Conservation (phyloP, 352 stramenopile species). For the Phytophthora lateralis region DNA sequence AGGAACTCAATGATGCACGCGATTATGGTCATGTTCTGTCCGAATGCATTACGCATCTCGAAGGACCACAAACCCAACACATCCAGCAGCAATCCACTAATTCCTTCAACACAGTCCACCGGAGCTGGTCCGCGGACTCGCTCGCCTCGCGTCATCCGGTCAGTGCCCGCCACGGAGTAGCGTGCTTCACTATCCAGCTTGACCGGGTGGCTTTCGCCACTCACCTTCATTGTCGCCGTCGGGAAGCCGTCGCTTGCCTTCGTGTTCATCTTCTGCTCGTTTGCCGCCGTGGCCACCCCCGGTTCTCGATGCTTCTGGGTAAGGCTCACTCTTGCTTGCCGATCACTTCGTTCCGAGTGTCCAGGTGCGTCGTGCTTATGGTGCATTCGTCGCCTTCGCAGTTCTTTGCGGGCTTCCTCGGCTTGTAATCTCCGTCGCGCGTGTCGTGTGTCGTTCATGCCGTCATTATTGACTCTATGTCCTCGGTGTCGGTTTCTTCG, state of each 20-base stretch:
- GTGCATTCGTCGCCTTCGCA: too few species aligned
- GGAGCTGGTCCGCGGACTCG: background rate
- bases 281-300: too few species aligned
- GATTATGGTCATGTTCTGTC: background rate
- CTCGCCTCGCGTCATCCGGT: background rate
- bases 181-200: background rate
- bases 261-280: too few species aligned
- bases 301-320: too few species aligned
- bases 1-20: background rate
- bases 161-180: background rate
- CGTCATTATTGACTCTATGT: too few species aligned
- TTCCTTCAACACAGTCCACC: background rate
- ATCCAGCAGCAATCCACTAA: background rate
- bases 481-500: too few species aligned
- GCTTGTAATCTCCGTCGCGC: too few species aligned
- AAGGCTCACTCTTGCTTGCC: too few species aligned
- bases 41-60: background rate
- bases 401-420: too few species aligned
- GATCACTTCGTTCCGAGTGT: too few species aligned
- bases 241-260: background rate
- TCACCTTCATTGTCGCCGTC: background rate
- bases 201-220: background rate
- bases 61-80: slow-evolving; percentile 1
- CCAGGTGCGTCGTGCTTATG: too few species aligned
- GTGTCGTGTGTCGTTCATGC: too few species aligned